These are phyloP conservation scores for Phtheirospermum japonicum DNA, from an alignment of 257 asterid species.

Conservation along the genomic window DNA sequence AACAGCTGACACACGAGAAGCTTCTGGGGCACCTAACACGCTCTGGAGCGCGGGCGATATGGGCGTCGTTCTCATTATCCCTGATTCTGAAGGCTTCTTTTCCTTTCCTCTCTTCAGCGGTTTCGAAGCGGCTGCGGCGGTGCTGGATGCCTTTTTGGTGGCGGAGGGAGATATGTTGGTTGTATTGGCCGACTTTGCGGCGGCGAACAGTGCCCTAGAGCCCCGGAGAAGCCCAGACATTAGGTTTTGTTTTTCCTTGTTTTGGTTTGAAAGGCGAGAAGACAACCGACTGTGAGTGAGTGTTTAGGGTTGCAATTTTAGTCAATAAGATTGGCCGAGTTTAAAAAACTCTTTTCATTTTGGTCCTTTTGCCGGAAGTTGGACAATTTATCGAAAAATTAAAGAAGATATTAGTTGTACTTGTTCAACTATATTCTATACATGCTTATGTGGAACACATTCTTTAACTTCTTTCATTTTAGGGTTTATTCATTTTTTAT, in stretches of 20 bases:
- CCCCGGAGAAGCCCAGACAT: conserved; percentile 43
- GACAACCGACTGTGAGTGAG: not conserved
- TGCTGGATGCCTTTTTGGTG: conserved; percentile 27
- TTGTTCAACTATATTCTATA: too few relatives aligned
- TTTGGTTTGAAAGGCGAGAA: too few relatives aligned
- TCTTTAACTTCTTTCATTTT: too few relatives aligned
- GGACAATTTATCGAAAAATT: too few relatives aligned
- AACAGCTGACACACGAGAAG: conserved; percentile 50
- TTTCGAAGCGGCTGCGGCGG: conserved; percentile 33
- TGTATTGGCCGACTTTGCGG: conserved; percentile 36
- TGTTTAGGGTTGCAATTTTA: not conserved
- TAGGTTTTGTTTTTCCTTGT: not conserved
- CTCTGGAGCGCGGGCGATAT: conserved; percentile 46
- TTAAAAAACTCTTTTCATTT: too few relatives aligned
- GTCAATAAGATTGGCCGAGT: too few relatives aligned
- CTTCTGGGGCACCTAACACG: conserved; percentile 49
- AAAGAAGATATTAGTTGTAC: too few relatives aligned
- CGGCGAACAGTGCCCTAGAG: conserved; percentile 38
- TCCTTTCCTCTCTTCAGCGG: conserved; percentile 26
- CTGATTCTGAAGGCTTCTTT: conserved; percentile 25
- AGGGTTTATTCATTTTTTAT: too few relatives aligned
- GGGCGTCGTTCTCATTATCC: conserved; percentile 37
- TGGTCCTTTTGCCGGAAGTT: too few relatives aligned
- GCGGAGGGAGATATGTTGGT: conserved; percentile 33
- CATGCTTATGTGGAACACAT: too few relatives aligned